Conservation (phyloP, 2,329 filamentous ascomycete genomes). For the Ilyonectria sp. region DNA sequence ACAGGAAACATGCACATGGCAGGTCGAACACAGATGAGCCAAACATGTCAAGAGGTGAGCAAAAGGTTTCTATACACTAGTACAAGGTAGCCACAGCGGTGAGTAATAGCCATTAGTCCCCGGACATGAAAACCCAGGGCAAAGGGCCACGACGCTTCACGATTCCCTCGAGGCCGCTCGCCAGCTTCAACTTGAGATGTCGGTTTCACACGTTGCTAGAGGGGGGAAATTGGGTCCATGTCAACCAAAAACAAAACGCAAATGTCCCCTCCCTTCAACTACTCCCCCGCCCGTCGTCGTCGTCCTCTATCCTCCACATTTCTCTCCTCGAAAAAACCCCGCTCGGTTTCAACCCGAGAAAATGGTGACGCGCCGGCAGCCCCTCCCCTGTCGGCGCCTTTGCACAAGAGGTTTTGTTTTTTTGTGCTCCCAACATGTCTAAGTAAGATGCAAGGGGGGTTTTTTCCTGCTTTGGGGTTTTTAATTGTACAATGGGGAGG, state of each 20-base stretch:
- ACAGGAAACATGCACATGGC: no score
- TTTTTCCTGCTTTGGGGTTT: constrained; percentile 25
- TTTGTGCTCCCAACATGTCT: constrained; percentile 35
- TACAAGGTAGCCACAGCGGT: constrained; percentile 50
- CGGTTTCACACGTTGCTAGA: constrained; percentile 8
- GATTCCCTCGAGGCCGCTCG: constrained; percentile 6
- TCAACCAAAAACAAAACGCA: constrained; percentile 12
- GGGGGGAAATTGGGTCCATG: constrained; percentile 16
- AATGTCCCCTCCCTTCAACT: not conserved
- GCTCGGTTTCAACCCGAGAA: constrained; percentile 7
- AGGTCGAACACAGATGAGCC: not conserved
- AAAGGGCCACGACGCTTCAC: constrained; percentile 7
- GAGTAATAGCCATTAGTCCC: constrained; percentile 29
- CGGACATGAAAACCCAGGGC: not conserved
- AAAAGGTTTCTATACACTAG: constrained; percentile 56
- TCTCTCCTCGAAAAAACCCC: not conserved
- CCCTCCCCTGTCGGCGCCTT: constrained; percentile 27
- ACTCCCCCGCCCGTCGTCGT: not conserved
- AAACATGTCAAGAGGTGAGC: constrained; percentile 28
- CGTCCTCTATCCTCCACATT: not conserved
- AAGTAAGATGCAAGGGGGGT: constrained; percentile 37
- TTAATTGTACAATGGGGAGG: constrained; percentile 49
- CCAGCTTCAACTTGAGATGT: constrained; percentile 16
- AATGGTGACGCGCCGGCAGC: constrained; percentile 18
- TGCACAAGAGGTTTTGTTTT: constrained; percentile 24